Evolutionary conservation across 768 basidiomycete genomes (phyloP).

Genomic region (Auricularia sp.): DNA sequence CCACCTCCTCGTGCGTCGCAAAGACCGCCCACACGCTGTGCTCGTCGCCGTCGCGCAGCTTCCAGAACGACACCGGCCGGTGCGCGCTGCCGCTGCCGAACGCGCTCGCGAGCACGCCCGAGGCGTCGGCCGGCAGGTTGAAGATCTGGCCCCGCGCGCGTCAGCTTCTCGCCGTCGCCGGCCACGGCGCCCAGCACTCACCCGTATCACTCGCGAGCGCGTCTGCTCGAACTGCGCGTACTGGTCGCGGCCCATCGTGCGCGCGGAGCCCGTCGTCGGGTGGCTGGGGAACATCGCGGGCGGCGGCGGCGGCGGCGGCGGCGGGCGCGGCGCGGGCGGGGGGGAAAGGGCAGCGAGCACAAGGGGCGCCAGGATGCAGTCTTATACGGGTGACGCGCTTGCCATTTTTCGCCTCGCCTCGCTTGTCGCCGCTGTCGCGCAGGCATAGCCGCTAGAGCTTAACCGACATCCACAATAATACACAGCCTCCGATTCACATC

Average conservation of each 20-base stretch:
- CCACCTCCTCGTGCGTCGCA: conserved; percentile 50
- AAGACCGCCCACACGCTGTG: conserved; percentile 49
- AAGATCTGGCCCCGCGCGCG: conserved; percentile 7
- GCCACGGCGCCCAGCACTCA: conserved; percentile 20
- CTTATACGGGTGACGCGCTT: conserved; percentile 5
- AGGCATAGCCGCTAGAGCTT: neutral
- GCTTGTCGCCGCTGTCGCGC: conserved; percentile 1
- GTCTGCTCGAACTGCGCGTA: conserved; percentile 32
- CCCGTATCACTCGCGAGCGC: conserved; percentile 45
- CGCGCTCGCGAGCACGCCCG: conserved; percentile 20
- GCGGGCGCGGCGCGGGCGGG: neutral
- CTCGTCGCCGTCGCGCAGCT: conserved; percentile 24
- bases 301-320: neutral
- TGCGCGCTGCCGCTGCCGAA: conserved; percentile 29
- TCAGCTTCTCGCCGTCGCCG: neutral
- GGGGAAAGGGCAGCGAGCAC: neutral
- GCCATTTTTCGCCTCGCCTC: neutral
- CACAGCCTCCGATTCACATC: neutral
- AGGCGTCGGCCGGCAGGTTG: conserved; percentile 10
- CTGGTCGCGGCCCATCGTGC: conserved; percentile 7
- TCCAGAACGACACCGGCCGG: conserved; percentile 45
- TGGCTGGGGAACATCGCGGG: conserved; percentile 4
- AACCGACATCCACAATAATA: neutral
- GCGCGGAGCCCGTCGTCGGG: conserved; percentile 5
- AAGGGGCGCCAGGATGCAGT: neutral